Evolutionary conservation across 1,139 yeast species (phyloP).

Genomic region (Debaryomyces singareniensis): DNA sequence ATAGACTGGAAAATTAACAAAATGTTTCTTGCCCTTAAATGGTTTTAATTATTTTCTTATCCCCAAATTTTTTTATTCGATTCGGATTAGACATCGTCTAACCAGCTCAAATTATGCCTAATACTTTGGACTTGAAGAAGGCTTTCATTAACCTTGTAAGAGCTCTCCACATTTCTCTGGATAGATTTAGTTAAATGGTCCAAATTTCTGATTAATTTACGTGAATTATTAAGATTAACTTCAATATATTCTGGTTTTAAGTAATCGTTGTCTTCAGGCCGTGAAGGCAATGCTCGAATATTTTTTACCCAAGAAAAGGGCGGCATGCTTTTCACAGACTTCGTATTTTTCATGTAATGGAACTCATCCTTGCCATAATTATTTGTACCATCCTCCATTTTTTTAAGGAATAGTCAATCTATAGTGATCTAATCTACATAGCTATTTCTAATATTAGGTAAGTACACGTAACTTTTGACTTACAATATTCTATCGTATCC

Average conservation of each 20-base stretch:
- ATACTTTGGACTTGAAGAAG: slow-evolving; percentile 21
- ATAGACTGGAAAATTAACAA: too few species aligned
- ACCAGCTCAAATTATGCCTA: slow-evolving; percentile 24
- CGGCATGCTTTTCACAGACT: too few species aligned
- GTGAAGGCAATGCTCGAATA: slow-evolving; percentile 35
- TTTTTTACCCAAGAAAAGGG: slow-evolving; percentile 25
- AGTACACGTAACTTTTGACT: not conserved
- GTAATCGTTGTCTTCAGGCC: slow-evolving; percentile 30
- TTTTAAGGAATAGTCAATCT: too few species aligned
- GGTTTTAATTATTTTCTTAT: slow-evolving; percentile 7
- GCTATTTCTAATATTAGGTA: too few species aligned
- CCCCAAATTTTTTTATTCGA: not conserved
- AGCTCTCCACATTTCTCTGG: slow-evolving; percentile 13
- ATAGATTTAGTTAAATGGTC: slow-evolving; percentile 18
- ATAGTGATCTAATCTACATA: too few species aligned
- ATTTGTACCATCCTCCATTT: too few species aligned
- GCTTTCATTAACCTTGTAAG: slow-evolving; percentile 21
- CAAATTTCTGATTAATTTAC: slow-evolving; percentile 31
- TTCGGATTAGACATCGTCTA: slow-evolving; percentile 7
- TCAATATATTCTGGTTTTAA: slow-evolving; percentile 40
- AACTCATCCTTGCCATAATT: too few species aligned
- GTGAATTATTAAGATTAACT: slow-evolving; percentile 37
- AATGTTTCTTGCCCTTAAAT: too few species aligned
- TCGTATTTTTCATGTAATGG: too few species aligned
- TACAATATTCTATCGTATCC: slow-evolving; percentile 22